Conservation (phyloP, 1,139 yeast species). For the Taphrina deformans region DNA sequence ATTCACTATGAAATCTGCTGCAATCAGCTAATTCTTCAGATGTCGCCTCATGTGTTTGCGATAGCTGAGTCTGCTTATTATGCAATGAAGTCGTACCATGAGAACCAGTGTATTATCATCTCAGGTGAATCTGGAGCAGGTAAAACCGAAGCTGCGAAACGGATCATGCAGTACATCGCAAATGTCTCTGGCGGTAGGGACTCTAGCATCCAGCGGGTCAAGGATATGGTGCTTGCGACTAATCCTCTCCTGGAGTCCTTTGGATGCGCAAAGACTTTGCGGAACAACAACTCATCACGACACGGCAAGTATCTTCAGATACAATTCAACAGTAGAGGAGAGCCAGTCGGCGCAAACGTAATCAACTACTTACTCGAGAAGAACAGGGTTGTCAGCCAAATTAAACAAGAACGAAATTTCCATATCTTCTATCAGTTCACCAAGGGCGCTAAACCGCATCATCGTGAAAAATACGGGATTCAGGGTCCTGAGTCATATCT, state of each 20-base stretch:
- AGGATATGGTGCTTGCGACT: conserved; percentile 97
- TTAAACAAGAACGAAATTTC: conserved; percentile 87
- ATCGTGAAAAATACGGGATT: conserved; percentile 80
- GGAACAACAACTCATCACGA: conserved; percentile 94
- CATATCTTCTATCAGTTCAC: conserved; percentile 97
- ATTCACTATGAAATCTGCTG: conserved; percentile 43
- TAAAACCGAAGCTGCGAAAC: conserved; percentile 96
- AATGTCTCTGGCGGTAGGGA: conserved; percentile 63
- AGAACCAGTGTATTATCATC: conserved; percentile 95
- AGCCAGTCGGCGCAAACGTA: conserved; percentile 93
- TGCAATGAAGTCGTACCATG: conserved; percentile 89
- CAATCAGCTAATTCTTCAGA: conserved; percentile 37
- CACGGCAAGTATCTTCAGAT: conserved; percentile 97
- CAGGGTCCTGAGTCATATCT: conserved; percentile 91
- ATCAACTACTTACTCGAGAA: conserved; percentile 93
- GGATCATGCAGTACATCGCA: conserved; percentile 97
- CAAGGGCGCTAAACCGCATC: conserved; percentile 81
- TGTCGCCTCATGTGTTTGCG: conserved; percentile 98
- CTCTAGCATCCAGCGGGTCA: conserved; percentile 73
- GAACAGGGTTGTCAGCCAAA: conserved; percentile 93
- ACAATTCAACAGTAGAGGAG: conserved; percentile 74
- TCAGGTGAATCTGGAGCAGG: conserved; percentile 99
- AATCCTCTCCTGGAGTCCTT: conserved; percentile 94
- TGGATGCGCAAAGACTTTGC: conserved; percentile 96
- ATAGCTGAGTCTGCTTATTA: conserved; percentile 97